Conservation (phyloP, 345 rosid species). For the Psidium guajava region DNA sequence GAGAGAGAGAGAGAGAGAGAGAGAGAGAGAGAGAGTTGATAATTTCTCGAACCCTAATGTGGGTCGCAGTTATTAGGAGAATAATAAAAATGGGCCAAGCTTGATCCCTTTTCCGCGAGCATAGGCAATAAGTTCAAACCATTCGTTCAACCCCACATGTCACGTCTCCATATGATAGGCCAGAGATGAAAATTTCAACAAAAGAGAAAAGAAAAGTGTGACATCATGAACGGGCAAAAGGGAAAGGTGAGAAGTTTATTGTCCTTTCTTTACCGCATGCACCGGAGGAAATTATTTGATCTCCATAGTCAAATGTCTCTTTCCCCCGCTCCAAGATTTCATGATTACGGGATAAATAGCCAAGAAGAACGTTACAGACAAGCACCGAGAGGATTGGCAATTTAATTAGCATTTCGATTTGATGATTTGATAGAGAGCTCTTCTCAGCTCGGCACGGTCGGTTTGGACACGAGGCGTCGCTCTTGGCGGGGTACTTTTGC, state of each 20-base stretch:
- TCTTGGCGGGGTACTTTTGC: not conserved
- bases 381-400: not conserved
- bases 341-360: not conserved
- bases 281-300: not conserved
- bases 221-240: not conserved
- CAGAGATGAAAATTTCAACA: no score
- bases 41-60: not conserved
- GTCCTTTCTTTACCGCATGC: not conserved
- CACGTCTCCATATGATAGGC: not conserved
- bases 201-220: not conserved
- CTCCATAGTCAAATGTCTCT: not conserved
- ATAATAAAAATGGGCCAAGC: not conserved
- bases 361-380: not conserved
- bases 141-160: not conserved
- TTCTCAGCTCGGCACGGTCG: not conserved
- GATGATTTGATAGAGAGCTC: not conserved
- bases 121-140: not conserved
- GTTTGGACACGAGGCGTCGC: rapidly evolving
- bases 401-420: not conserved
- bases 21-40: not conserved
- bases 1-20: not conserved
- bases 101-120: not conserved
- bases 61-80: not conserved
- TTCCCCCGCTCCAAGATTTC: not conserved
- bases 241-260: not conserved